These are phyloP conservation scores for Pseudozyma tsukubaensis DNA, from an alignment of 1,284 basidiomycete genomes.

Conservation along the genomic window DNA sequence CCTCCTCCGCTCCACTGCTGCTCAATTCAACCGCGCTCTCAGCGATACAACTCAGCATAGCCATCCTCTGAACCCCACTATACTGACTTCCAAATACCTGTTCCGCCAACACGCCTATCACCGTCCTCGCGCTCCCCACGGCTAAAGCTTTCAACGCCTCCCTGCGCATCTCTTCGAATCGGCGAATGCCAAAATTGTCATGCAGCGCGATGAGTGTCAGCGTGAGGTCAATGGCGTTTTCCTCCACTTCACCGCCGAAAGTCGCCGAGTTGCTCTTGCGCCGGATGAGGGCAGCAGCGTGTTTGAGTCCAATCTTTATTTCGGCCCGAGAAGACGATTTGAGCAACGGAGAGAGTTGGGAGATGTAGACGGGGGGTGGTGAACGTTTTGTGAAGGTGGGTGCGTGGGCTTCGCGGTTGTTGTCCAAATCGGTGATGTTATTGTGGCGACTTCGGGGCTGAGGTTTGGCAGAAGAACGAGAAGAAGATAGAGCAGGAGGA, in stretches of 20 bases:
- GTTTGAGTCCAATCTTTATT: constrained; percentile 42
- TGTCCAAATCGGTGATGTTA: constrained; percentile 9
- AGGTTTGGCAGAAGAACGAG: neutral
- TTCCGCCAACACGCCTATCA: constrained; percentile 79
- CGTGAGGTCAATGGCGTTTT: constrained; percentile 86
- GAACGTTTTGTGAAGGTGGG: constrained; percentile 48
- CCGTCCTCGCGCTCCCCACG: constrained; percentile 79
- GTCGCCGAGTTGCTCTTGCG: constrained; percentile 42
- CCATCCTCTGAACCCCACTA: constrained; percentile 83
- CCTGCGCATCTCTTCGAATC: constrained; percentile 83
- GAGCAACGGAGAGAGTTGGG: constrained; percentile 67
- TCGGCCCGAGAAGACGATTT: constrained; percentile 39
- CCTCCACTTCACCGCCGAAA: constrained; percentile 73
- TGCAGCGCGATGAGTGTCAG: constrained; percentile 80
- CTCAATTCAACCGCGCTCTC: constrained; percentile 86
- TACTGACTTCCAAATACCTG: constrained; percentile 94
- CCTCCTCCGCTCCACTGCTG: neutral
- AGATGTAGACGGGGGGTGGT: constrained; percentile 68
- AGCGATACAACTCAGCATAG: constrained; percentile 85
- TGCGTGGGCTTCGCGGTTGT: constrained; percentile 28
- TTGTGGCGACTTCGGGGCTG: neutral
- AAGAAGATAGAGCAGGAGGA: neutral
- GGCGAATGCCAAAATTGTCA: constrained; percentile 83
- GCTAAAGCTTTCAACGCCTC: constrained; percentile 82
- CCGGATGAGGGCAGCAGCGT: constrained; percentile 49